These are phyloP conservation scores for Chaetomiaceae sp. DNA, from an alignment of 2,329 filamentous ascomycete genomes.

Conservation along the genomic window DNA sequence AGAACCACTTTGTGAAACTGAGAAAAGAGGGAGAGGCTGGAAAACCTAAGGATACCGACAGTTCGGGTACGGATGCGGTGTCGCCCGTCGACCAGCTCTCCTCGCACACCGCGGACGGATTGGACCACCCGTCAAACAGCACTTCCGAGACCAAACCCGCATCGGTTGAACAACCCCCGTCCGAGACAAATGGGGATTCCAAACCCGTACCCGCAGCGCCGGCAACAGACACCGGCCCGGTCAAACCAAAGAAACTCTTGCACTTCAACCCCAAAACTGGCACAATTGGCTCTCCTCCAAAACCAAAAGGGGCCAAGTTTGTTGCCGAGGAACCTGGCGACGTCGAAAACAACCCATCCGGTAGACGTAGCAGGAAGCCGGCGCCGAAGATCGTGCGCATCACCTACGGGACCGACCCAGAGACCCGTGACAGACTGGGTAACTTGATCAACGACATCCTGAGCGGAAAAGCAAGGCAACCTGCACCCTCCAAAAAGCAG, in stretches of 20 bases:
- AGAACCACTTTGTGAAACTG: conserved; percentile 26
- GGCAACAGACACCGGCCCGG: not conserved
- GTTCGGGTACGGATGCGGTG: not conserved
- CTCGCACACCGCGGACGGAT: not conserved
- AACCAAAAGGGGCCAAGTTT: conserved; percentile 40
- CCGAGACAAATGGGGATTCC: not conserved
- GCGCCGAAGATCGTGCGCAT: conserved; percentile 49
- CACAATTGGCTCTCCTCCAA: conserved; percentile 59
- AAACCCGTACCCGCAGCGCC: not conserved
- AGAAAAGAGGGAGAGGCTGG: conserved; percentile 7
- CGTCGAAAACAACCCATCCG: conserved; percentile 14
- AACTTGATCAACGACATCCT: conserved; percentile 62
- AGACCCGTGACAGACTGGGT: conserved; percentile 47
- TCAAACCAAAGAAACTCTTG: conserved; percentile 47
- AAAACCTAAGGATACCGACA: conserved; percentile 4
- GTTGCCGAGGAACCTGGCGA: conserved; percentile 17
- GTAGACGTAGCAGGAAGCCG: conserved; percentile 35
- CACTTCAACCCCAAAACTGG: conserved; percentile 57
- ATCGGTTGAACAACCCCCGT: not conserved
- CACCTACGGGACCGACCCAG: conserved; percentile 52
- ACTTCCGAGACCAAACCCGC: not conserved
- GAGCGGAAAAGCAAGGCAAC: conserved; percentile 24
- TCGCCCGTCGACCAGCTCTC: not conserved
- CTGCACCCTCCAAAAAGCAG: conserved; percentile 25
- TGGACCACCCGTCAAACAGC: not conserved